Conservation (phyloP, 768 basidiomycete genomes). For the Boletus patriciae region DNA sequence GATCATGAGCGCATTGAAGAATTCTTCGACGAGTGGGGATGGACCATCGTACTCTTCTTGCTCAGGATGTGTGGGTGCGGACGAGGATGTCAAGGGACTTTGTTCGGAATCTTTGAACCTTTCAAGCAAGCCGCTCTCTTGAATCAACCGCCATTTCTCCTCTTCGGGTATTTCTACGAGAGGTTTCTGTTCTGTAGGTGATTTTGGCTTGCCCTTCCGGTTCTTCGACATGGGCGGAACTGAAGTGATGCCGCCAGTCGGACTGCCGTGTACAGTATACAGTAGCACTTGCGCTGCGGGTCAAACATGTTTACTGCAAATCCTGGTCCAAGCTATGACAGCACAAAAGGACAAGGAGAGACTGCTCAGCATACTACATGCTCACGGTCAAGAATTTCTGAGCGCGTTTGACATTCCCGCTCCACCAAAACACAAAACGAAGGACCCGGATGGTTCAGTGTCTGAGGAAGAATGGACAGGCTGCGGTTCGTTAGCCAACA, state of each 20-base stretch:
- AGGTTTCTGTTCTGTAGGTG: slow-evolving; percentile 15
- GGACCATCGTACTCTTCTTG: slow-evolving; percentile 36
- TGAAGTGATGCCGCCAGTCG: background rate
- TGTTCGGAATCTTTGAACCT: slow-evolving; percentile 26
- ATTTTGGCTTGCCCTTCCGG: slow-evolving; percentile 20
- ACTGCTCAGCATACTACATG: slow-evolving; percentile 43
- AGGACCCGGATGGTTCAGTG: slow-evolving; percentile 13
- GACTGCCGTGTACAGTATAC: too few species aligned
- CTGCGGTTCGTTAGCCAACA: slow-evolving; percentile 19
- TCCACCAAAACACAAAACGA: slow-evolving; percentile 21
- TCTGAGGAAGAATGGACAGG: slow-evolving; percentile 46
- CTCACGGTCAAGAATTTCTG: slow-evolving; percentile 49
- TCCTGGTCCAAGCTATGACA: slow-evolving; percentile 2
- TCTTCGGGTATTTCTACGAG: slow-evolving; percentile 62
- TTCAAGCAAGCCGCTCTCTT: slow-evolving; percentile 60
- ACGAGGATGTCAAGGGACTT: background rate
- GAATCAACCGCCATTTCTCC: slow-evolving; percentile 77
- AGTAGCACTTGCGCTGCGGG: too few species aligned
- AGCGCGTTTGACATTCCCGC: slow-evolving; percentile 36
- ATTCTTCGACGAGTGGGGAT: slow-evolving; percentile 58
- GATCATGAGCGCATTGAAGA: slow-evolving; percentile 62
- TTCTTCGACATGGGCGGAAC: slow-evolving; percentile 30
- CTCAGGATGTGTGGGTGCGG: background rate
- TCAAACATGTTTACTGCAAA: slow-evolving; percentile 12
- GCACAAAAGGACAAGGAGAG: slow-evolving; percentile 27